Base-by-base conservation (phyloP, 2,329 filamentous ascomycete genomes). In the Escovopsis sp. region DNA sequence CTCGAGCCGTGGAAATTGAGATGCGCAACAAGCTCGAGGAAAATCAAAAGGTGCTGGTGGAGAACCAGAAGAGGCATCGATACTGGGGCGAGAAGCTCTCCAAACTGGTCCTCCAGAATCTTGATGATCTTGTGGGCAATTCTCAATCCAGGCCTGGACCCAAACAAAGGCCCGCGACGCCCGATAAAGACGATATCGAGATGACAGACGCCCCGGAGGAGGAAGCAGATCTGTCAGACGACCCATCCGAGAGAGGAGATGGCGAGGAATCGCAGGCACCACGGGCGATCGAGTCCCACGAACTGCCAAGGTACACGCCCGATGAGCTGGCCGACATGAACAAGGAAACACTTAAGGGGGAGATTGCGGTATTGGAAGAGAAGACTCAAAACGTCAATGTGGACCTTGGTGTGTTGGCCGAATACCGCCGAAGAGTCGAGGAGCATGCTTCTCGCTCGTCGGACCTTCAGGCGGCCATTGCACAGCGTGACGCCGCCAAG, bases 21-120 rank as follows among this genome's bases (percentile, higher is more conserved):
- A 95, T 96, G 87, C 83, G 85, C 48, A 96, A 96, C 64, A 94
- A 94, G 65, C 79, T 98, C 1, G 91, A 96, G 56, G 89, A 96
- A 57, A 91, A 89, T 59, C 84, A 94, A 51, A 98, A 98, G 64
- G 76, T 81, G 9, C 72, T 96, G 12, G 63, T 67, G 0, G 89
- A 96, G 56, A 94, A 93, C 61, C 80, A 93, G 59, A 88, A 85
- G 62, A 79, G 84, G 46, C 72, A 84, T 35, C 73, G 72, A 33
- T 85, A 94, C 65, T 96, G 88, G 87, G 70, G 87, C 43, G 85
- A 94, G 46, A 95, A 96, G 66, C 69, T 94, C 8, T 71, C 73
- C 41, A 96, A 94, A 66, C 74, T 98, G 26, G 65, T 72, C 3
- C 67, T 96, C 33, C 87, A 95, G 52, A 87, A 88, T 51, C 72